Evolutionary conservation across 495 filamentous ascomycete species (phyloP).

Genomic region (Daldinia caldariorum): DNA sequence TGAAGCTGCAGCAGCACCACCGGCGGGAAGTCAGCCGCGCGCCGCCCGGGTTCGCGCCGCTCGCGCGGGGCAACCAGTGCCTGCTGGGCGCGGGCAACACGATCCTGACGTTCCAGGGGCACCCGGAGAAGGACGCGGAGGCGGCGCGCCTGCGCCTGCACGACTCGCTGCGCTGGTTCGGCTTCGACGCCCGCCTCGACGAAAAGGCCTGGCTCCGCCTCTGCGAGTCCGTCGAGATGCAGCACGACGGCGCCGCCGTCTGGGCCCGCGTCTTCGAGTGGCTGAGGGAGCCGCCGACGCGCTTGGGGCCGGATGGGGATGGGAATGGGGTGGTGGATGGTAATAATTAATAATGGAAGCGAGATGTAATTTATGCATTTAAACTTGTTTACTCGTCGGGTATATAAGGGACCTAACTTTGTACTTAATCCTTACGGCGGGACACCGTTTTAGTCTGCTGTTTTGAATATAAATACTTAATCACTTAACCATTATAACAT

Average conservation of each 20-base stretch:
- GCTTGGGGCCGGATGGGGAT: conserved; percentile 11
- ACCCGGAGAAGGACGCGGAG: conserved; percentile 59
- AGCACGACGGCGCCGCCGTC: conserved; percentile 56
- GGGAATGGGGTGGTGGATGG: too few species aligned
- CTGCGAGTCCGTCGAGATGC: conserved; percentile 35
- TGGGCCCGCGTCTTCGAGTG: conserved; percentile 57
- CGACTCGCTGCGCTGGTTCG: conserved; percentile 54
- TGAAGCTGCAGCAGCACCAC: conserved; percentile 58
- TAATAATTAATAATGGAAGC: conserved; percentile 19
- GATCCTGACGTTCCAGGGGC: conserved; percentile 60
- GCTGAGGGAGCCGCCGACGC: conserved; percentile 49
- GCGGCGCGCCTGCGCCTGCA: conserved; percentile 53
- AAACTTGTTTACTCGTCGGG: too few species aligned
- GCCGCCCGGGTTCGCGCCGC: conserved; percentile 47
- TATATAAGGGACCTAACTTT: too few species aligned
- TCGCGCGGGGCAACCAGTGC: conserved; percentile 54
- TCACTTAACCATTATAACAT: too few species aligned
- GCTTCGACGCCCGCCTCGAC: conserved; percentile 45
- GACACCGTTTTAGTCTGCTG: too few species aligned
- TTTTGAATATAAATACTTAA: too few species aligned
- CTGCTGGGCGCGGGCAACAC: conserved; percentile 54
- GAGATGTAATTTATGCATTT: conserved; percentile 14
- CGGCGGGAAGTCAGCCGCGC: conserved; percentile 50
- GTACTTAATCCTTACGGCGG: too few species aligned
- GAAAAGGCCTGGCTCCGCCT: conserved; percentile 39